Percentiles rank a stretch among this genome's conserved stretches.
These are phyloP conservation scores for Caloboletus inedulis DNA, from an alignment of 1,284 basidiomycete species.

Conservation along the genomic window DNA sequence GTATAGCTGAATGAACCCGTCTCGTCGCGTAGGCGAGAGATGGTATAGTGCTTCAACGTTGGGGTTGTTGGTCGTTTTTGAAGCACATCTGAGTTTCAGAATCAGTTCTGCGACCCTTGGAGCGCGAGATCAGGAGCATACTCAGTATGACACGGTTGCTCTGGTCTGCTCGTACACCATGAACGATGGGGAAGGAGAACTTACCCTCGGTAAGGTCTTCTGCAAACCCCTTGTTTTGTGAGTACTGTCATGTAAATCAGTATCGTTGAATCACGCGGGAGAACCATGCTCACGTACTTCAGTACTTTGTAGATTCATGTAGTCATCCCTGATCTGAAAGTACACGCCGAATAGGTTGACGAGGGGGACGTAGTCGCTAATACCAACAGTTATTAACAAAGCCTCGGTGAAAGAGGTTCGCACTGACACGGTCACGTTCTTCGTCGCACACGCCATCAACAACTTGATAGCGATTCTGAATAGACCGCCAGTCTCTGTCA, in stretches of 20 bases:
- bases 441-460: slow-evolving; percentile 87
- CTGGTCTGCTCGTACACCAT: slow-evolving; percentile 76
- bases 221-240: slow-evolving; percentile 89
- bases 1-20: slow-evolving; percentile 76
- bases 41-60: slow-evolving; percentile 76
- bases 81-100: slow-evolving; percentile 64
- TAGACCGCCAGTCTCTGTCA: slow-evolving; percentile 89
- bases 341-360: slow-evolving; percentile 93
- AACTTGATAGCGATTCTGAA: slow-evolving; percentile 92
- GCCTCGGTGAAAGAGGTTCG: not conserved
- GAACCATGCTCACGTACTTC: slow-evolving; percentile 65
- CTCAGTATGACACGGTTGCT: slow-evolving; percentile 79
- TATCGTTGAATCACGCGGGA: not conserved
- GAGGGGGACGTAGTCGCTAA: slow-evolving; percentile 85
- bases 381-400: not conserved
- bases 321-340: slow-evolving; percentile 97
- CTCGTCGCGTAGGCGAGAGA: slow-evolving; percentile 68
- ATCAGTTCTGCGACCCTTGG: not conserved
- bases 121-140: slow-evolving; percentile 38
- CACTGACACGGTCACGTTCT: slow-evolving; percentile 59
- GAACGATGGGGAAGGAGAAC: slow-evolving; percentile 93
- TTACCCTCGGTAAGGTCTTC: slow-evolving; percentile 97
- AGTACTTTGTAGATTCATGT: slow-evolving; percentile 90
- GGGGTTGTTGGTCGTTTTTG: slow-evolving; percentile 83
- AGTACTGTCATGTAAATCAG: slow-evolving; percentile 59